Conservation (phyloP, 495 filamentous ascomycete species). For the Aspergillus affinis region DNA sequence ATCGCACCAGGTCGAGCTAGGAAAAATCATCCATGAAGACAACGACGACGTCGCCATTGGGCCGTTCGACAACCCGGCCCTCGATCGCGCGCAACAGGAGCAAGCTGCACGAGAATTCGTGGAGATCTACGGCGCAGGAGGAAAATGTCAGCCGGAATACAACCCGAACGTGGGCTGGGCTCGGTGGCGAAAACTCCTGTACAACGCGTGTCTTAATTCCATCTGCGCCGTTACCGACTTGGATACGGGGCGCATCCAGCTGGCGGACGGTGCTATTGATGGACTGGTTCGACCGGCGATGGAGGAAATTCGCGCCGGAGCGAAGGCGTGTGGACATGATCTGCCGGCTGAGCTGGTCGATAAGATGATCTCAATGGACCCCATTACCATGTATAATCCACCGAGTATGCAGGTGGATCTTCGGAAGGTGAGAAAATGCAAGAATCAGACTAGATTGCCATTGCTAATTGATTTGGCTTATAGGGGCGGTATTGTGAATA, state of each 20-base stretch:
- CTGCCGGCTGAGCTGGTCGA: slow-evolving; percentile 31
- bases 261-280: slow-evolving; percentile 38
- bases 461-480: background rate
- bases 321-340: slow-evolving; percentile 17
- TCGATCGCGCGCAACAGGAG: slow-evolving; percentile 11
- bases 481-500: slow-evolving; percentile 53
- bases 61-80: slow-evolving; percentile 38
- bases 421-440: slow-evolving; percentile 31
- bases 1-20: slow-evolving; percentile 41
- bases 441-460: background rate
- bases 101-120: slow-evolving; percentile 38
- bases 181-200: slow-evolving; percentile 53
- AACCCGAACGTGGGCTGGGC: slow-evolving; percentile 35
- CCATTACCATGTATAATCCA: slow-evolving; percentile 38
- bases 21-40: slow-evolving; percentile 47
- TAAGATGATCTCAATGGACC: slow-evolving; percentile 15
- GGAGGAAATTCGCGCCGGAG: slow-evolving; percentile 38
- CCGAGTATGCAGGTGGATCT: slow-evolving; percentile 51
- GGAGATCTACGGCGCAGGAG: slow-evolving; percentile 36
- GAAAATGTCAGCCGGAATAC: slow-evolving; percentile 26
- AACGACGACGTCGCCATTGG: slow-evolving; percentile 42
- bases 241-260: slow-evolving; percentile 42
- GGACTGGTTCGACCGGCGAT: slow-evolving; percentile 42
- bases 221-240: slow-evolving; percentile 48
- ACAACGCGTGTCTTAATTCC: slow-evolving; percentile 49